Percentiles rank a stretch among this genome's conserved stretches.
Conservation (phyloP, 2,329 filamentous ascomycete genomes). For the Cytospora mali region DNA sequence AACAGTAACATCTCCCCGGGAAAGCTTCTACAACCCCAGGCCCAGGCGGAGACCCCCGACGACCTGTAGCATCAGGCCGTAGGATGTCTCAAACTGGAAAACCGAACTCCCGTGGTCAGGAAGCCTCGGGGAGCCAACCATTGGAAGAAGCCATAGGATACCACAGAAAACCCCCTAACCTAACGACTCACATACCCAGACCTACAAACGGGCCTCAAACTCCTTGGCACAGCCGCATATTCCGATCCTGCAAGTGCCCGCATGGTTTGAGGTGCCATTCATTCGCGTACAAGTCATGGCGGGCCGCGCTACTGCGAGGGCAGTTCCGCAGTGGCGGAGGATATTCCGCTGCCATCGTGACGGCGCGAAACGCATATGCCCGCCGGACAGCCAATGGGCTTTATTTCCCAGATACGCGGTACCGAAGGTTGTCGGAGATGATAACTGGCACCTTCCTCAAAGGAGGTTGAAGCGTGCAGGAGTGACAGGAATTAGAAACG, state of each 20-base stretch:
- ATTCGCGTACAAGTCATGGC: neutral
- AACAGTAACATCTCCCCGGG: neutral
- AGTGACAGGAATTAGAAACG: neutral
- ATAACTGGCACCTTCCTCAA: neutral
- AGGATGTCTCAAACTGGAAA: neutral
- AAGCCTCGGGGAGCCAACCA: too few species aligned
- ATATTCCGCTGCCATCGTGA: constrained; percentile 14
- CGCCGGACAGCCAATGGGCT: neutral
- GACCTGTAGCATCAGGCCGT: neutral
- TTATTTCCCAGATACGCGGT: constrained; percentile 2
- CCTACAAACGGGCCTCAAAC: neutral
- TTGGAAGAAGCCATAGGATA: neutral
- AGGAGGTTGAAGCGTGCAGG: neutral
- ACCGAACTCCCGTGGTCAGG: neutral
- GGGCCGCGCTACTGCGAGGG: neutral
- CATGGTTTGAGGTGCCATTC: neutral
- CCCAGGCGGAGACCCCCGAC: neutral
- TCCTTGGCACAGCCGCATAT: neutral
- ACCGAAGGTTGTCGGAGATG: constrained; percentile 13
- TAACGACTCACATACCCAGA: neutral
- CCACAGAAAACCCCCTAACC: neutral
- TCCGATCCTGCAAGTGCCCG: constrained; percentile 21
- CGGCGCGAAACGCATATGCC: constrained; percentile 3
- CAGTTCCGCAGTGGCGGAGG: constrained; percentile 7
- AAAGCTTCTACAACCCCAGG: neutral